phyloP scores from a whole-genome alignment of 1,139 yeast species.

The Protomyces arabidopsidicola region DNA sequence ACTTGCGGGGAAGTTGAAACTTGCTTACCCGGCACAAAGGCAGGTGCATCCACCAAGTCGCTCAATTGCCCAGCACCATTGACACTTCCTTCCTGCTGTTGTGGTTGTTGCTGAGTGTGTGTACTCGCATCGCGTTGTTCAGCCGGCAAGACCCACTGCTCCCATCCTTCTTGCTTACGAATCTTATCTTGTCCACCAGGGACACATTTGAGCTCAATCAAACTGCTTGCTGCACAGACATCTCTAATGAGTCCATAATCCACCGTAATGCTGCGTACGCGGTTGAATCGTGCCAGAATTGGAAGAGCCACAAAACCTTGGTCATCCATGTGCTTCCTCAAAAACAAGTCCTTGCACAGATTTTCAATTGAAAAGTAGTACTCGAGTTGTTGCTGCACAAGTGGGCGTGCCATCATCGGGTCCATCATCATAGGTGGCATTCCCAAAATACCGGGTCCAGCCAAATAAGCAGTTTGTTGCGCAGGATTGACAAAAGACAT shows the following conservation, averaged over 20 bases:
- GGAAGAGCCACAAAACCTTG: slow-evolving; percentile 66
- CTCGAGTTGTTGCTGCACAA: slow-evolving; percentile 41
- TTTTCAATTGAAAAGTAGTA: slow-evolving; percentile 88
- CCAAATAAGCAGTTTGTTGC: not conserved
- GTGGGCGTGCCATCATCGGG: slow-evolving; percentile 19
- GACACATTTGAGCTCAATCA: slow-evolving; percentile 42
- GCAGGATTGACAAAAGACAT: slow-evolving; percentile 22
- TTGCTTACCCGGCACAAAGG: not conserved
- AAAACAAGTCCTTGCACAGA: slow-evolving; percentile 69
- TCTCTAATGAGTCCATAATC: slow-evolving; percentile 48
- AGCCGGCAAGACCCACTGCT: slow-evolving; percentile 31
- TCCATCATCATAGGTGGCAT: slow-evolving; percentile 19
- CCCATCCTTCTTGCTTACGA: slow-evolving; percentile 30
- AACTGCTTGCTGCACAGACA: slow-evolving; percentile 46
- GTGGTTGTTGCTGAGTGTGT: slow-evolving; percentile 1
- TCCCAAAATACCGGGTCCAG: not conserved
- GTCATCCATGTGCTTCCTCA: slow-evolving; percentile 73
- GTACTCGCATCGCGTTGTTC: slow-evolving; percentile 19
- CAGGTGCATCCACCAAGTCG: not conserved
- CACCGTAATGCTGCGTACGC: slow-evolving; percentile 58
- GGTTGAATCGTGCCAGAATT: slow-evolving; percentile 64
- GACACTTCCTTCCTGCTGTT: not conserved
- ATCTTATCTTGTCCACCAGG: slow-evolving; percentile 36
- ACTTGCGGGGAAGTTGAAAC: not conserved
- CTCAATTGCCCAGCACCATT: not conserved